A percentile compares a stretch with the other conserved stretches of the same genome.
Evolutionary conservation across 345 rosid genomes (phyloP).

Genomic region (Rhizophora mangle): DNA sequence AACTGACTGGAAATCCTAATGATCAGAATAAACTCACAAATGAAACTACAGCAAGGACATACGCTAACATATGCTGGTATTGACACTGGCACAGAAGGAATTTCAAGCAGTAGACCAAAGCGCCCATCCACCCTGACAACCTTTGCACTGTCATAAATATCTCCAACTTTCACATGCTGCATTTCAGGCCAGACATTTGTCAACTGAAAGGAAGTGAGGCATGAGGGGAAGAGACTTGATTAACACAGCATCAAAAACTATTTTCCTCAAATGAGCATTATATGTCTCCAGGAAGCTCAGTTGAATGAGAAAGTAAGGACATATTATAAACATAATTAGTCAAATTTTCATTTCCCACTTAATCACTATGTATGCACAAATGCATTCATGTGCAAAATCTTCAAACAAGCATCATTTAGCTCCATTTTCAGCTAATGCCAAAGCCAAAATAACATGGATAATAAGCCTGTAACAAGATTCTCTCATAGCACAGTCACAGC

Average conservation of each 20-base stretch:
- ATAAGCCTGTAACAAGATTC: neutral
- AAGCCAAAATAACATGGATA: neutral
- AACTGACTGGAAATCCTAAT: constrained; percentile 1
- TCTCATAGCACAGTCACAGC: neutral
- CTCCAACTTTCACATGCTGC: constrained; percentile 74
- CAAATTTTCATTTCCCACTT: neutral
- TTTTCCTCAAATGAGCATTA: no score
- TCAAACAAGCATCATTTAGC: neutral
- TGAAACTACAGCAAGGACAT: constrained; percentile 30
- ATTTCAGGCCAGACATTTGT: constrained; percentile 23
- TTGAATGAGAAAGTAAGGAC: no score
- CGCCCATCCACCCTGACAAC: constrained; percentile 81
- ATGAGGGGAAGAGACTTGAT: no score
- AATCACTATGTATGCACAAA: neutral
- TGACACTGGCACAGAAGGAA: constrained; percentile 61
- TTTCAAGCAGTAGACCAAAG: constrained; percentile 80
- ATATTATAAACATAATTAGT: no score
- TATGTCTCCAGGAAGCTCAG: no score
- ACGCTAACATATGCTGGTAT: constrained; percentile 80
- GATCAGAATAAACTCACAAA: constrained; percentile 10
- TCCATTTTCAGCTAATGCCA: neutral
- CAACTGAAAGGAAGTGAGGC: neutral
- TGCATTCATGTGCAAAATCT: neutral
- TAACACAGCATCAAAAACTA: no score
- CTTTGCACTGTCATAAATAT: constrained; percentile 75